phyloP scores from a whole-genome alignment of 192 early-diverging fungal genomes.

The Phycomyces blakesleeanus region DNA sequence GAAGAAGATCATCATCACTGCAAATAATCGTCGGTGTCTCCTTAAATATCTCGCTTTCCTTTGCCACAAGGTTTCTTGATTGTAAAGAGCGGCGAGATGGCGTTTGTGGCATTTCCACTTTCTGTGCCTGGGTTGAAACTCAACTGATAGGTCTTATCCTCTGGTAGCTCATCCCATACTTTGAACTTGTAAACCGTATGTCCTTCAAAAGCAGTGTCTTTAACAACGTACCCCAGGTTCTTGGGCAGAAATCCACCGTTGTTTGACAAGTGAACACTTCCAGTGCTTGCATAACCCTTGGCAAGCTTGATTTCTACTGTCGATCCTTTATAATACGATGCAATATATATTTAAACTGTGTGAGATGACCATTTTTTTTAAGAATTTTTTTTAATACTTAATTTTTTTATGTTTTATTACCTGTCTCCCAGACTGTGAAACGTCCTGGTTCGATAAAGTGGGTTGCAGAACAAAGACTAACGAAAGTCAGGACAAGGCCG shows the following conservation, averaged over 20 bases:
- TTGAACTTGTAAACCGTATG: background rate
- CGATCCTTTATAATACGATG: background rate
- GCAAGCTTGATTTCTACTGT: background rate
- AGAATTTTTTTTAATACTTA: too few relatives aligned
- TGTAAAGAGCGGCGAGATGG: background rate
- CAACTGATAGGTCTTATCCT: background rate
- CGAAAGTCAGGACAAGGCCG: background rate
- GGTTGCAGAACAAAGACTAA: background rate
- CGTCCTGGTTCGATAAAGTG: background rate
- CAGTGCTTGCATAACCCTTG: background rate
- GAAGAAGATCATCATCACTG: background rate
- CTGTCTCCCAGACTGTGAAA: background rate
- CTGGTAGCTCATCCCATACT: background rate
- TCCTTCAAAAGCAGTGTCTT: background rate
- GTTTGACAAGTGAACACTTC: background rate
- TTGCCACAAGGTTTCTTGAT: background rate
- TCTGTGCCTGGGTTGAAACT: background rate
- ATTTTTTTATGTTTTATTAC: too few relatives aligned
- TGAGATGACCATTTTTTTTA: background rate
- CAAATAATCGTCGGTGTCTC: background rate
- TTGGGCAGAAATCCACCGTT: background rate
- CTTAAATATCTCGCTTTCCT: background rate
- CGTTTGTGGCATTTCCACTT: constrained; percentile 2
- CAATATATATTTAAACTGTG: background rate
- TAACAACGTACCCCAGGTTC: background rate